phyloP scores from a whole-genome alignment of 1,284 basidiomycete genomes.

The Pascua sp. region DNA sequence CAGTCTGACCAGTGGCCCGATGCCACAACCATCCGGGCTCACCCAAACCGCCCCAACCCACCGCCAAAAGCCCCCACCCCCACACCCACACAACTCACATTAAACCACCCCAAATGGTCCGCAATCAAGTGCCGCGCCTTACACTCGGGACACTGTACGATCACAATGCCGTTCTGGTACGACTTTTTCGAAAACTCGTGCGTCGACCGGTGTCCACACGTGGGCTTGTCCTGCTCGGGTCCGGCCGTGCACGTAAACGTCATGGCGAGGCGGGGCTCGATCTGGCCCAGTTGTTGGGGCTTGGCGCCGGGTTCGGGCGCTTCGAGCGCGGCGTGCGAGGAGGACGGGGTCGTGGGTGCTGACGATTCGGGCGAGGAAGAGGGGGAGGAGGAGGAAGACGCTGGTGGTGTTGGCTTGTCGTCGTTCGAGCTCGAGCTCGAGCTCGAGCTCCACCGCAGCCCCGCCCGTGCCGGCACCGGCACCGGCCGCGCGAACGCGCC shows the following conservation, averaged over 20 bases:
- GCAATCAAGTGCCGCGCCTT: constrained; percentile 84
- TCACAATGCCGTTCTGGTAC: constrained; percentile 83
- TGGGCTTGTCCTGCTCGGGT: constrained; percentile 32
- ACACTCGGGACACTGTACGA: constrained; percentile 88
- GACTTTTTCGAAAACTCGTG: constrained; percentile 82
- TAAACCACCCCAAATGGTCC: constrained; percentile 89
- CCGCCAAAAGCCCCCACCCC: not conserved
- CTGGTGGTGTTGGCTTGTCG: no score
- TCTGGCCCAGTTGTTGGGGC: constrained; percentile 25
- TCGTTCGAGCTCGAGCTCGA: no score
- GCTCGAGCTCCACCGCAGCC: no score
- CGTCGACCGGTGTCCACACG: constrained; percentile 75
- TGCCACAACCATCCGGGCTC: not conserved
- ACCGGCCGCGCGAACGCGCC: no score
- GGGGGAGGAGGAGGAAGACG: not conserved
- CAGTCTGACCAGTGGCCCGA: not conserved
- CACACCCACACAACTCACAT: constrained; percentile 24
- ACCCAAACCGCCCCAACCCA: not conserved
- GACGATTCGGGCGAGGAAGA: constrained; percentile 2
- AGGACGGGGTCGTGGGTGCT: not conserved
- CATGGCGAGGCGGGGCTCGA: constrained; percentile 51
- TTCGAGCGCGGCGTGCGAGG: not conserved
- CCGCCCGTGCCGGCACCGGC: no score
- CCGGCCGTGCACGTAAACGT: constrained; percentile 84
- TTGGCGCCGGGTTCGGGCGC: constrained; percentile 1